Percentiles rank a stretch among this genome's conserved stretches.
These are phyloP conservation scores for Forsythia suspensa DNA, from an alignment of 257 asterid genomes.

Conservation along the genomic window DNA sequence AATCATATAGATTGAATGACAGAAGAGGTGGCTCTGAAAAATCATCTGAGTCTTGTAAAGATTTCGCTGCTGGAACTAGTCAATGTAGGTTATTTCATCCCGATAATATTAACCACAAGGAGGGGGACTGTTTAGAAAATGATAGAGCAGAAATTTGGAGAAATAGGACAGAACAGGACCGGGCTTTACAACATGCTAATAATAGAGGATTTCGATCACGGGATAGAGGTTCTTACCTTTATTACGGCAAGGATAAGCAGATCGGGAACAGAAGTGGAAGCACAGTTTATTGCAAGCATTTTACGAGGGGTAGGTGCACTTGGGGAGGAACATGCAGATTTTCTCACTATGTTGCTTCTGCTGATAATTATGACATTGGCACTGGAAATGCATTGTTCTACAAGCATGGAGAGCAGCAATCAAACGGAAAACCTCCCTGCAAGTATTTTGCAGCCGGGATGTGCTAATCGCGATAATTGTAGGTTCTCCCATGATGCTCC, in stretches of 20 bases:
- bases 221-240: too few species aligned
- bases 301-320: constrained; percentile 61
- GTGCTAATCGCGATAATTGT: constrained; percentile 61
- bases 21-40: constrained; percentile 44
- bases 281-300: constrained; percentile 57
- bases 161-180: constrained; percentile 28
- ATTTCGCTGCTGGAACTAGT: constrained; percentile 61
- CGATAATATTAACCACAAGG: constrained; percentile 31
- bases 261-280: constrained; percentile 48
- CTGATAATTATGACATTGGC: constrained; percentile 40
- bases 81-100: constrained; percentile 75
- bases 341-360: constrained; percentile 58
- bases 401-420: too few species aligned
- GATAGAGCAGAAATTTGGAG: constrained; percentile 48
- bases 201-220: too few species aligned
- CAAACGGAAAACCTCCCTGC: constrained; percentile 39
- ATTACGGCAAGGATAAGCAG: constrained; percentile 28
- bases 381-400: constrained; percentile 26
- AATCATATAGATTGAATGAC: constrained; percentile 58
- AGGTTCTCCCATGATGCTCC: constrained; percentile 65
- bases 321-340: constrained; percentile 83
- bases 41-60: constrained; percentile 64
- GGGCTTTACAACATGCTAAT: too few species aligned
- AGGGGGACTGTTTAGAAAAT: constrained; percentile 37
- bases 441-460: constrained; percentile 70